Conservation (phyloP, 306 rosid species). For the Phaseolus lunatus region DNA sequence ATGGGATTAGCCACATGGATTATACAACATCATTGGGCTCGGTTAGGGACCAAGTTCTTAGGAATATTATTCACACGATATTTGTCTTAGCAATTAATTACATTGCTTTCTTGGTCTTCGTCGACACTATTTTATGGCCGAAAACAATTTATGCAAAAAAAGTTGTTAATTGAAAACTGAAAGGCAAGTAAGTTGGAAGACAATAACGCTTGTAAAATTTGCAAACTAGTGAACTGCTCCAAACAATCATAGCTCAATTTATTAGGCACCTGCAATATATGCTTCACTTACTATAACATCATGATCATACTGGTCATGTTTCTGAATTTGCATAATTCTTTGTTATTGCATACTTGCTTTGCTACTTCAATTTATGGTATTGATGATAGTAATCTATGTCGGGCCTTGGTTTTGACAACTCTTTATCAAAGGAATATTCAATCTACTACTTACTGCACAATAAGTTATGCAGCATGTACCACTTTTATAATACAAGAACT, state of each 20-base stretch:
- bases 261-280: conserved; percentile 1
- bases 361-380: background rate
- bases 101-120: background rate
- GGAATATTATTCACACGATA: background rate
- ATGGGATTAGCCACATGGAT: background rate
- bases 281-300: background rate
- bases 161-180: background rate
- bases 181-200: background rate
- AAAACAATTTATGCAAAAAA: background rate
- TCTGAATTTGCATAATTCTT: background rate
- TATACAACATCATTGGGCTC: background rate
- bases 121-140: too few species aligned
- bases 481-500: conserved; percentile 25
- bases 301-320: background rate
- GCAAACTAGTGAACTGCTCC: conserved; percentile 20
- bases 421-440: background rate
- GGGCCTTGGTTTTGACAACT: background rate
- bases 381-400: conserved; percentile 10
- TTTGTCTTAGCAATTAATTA: background rate
- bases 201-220: background rate
- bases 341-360: conserved; percentile 29
- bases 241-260: conserved; percentile 3
- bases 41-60: background rate
- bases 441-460: background rate
- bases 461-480: background rate